Base-by-base conservation (phyloP, 495 filamentous ascomycete species). In the Penicillium macrosclerotiorum region DNA sequence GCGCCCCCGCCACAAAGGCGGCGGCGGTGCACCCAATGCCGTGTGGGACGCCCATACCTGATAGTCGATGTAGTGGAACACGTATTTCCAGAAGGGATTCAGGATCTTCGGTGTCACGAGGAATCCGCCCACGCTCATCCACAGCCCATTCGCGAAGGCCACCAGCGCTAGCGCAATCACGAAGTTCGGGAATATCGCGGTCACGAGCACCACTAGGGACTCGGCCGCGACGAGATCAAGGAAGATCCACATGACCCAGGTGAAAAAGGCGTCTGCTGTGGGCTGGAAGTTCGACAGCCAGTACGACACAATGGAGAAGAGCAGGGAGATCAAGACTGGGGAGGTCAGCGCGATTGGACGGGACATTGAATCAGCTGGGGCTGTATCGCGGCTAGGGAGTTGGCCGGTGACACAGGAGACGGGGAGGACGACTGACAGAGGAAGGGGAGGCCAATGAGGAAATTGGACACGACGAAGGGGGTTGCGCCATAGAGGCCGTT, bases 41-140 rank as follows among this genome's bases (percentile, higher is more conserved):
- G 17, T 33, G 18, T 44, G 19, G 9, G 12, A 1, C 18, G 3
- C 54, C n/a, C n/a, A 42, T 53, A 69, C 68, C 64, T 89, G 86
- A 56, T 90, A 90, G 54, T 92, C 86, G 58, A 90, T 91, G 57
- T 86, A 90, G 51, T 87, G 81, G 52, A 90, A 90, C 1, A 86
- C 85, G 60, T 92, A 93, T 59, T 79, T 78, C 83, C 85, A 93
- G 47, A 93, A 93, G 8, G 80, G 78, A 59, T 93, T 93, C 33
- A 93, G 66, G 6, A 83, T 75, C 0, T 67, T 78, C 11, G 80
- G 79, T 9, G 73, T 69, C n/a, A 90, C 86, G 57, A 92, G 71
- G 72, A 93, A 93, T 5, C 88, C 88, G 33, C 81, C 77, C 5
- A 89, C 85, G 50, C 78, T 79, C 88, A 93, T 93, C 87, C 88